Evolutionary conservation across 768 basidiomycete species (phyloP).

Genomic region (Chalciporus pseudorubinellus): DNA sequence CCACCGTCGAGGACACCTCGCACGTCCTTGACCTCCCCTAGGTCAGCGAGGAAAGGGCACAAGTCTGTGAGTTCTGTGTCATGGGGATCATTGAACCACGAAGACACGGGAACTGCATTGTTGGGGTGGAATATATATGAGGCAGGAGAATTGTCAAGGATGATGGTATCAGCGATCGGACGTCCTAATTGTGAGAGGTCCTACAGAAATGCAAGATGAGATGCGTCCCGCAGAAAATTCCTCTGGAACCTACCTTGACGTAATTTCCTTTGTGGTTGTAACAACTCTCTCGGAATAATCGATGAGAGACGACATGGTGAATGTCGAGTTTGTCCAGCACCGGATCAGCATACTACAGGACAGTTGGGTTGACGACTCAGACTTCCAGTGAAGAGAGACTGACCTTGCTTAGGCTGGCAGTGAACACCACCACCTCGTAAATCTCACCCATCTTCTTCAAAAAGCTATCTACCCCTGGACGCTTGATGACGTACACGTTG

Average conservation of each 20-base stretch:
- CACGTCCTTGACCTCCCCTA: conserved; percentile 82
- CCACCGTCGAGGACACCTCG: conserved; percentile 88
- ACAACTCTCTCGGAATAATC: conserved; percentile 96
- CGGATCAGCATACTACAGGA: conserved; percentile 89
- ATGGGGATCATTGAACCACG: conserved; percentile 99
- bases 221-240: background rate
- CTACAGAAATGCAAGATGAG: conserved; percentile 40
- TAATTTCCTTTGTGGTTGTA: conserved; percentile 99
- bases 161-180: conserved; percentile 90
- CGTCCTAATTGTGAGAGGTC: conserved; percentile 97
- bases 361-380: conserved; percentile 6
- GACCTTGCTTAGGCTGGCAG: conserved; percentile 96
- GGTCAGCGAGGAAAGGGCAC: conserved; percentile 90
- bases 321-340: conserved; percentile 96
- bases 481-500: conserved; percentile 98
- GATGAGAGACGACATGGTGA: conserved; percentile 88
- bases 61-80: conserved; percentile 97
- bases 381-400: conserved; percentile 19
- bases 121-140: conserved; percentile 99
- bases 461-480: conserved; percentile 97
- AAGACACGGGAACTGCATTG: conserved; percentile 98
- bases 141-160: conserved; percentile 98
- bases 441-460: conserved; percentile 98
- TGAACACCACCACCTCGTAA: conserved; percentile 97
- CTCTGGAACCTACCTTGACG: conserved; percentile 74